phyloP scores from a whole-genome alignment of 495 filamentous ascomycete species.

The Penicillium parvum region DNA sequence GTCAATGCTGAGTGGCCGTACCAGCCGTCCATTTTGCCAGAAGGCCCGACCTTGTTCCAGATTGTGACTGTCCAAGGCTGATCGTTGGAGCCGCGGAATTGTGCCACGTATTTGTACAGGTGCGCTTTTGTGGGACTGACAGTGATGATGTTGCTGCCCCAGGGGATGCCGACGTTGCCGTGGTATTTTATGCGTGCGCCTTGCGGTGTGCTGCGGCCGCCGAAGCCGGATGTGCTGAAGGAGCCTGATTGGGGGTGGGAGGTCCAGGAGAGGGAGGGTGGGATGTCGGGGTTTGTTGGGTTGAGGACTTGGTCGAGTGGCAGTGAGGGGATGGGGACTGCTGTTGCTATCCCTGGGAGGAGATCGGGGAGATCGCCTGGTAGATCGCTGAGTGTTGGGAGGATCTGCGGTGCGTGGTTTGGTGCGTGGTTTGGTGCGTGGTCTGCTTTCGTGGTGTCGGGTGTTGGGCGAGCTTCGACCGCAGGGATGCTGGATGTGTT shows the following conservation, averaged over 20 bases:
- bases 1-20: constrained; percentile 41
- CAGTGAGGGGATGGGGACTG: constrained; percentile 7
- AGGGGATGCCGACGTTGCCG: constrained; percentile 49
- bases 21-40: constrained; percentile 41
- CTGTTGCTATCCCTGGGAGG: constrained; percentile 8
- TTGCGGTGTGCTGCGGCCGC: constrained; percentile 23
- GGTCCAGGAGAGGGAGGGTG: constrained; percentile 24
- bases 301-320: constrained; percentile 9
- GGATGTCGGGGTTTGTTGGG: not conserved
- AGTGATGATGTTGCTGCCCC: constrained; percentile 51
- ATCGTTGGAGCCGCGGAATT: constrained; percentile 36
- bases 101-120: constrained; percentile 45
- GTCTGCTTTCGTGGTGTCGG: not conserved
- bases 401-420: not conserved
- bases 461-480: not conserved
- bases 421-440: not conserved
- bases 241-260: constrained; percentile 16
- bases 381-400: constrained; percentile 1
- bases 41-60: constrained; percentile 53
- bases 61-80: constrained; percentile 40
- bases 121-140: constrained; percentile 32
- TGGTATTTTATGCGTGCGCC: constrained; percentile 30
- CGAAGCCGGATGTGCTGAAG: constrained; percentile 27
- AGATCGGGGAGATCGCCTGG: not conserved
- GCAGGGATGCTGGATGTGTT: not conserved